Evolutionary conservation across 805 yeast species (phyloP).

Genomic region (Spathaspora sp.): DNA sequence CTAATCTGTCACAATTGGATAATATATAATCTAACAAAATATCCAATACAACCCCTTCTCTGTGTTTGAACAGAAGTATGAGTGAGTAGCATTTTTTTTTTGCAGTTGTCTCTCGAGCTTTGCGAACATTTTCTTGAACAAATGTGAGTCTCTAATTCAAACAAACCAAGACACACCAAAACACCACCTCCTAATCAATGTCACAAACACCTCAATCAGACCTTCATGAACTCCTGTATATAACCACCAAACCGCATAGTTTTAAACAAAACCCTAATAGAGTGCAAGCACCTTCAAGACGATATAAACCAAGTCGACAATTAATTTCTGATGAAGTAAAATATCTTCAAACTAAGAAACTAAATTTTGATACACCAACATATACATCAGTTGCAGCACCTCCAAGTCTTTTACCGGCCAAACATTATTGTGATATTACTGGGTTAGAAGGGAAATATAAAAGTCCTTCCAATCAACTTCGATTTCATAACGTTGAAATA

Average conservation of each 20-base stretch:
- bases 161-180: not conserved
- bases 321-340: slow-evolving; percentile 74
- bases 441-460: slow-evolving; percentile 79
- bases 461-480: slow-evolving; percentile 67
- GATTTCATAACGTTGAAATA: slow-evolving; percentile 82
- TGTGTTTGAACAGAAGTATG: too few species aligned
- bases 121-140: not conserved
- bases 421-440: slow-evolving; percentile 89
- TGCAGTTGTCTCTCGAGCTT: too few species aligned
- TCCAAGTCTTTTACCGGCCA: slow-evolving; percentile 77
- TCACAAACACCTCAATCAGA: slow-evolving; percentile 4
- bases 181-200: not conserved
- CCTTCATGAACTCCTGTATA: slow-evolving; percentile 9
- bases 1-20: too few species aligned
- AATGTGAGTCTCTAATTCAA: not conserved
- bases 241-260: slow-evolving; percentile 39
- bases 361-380: slow-evolving; percentile 54
- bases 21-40: too few species aligned
- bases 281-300: slow-evolving; percentile 46
- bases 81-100: too few species aligned
- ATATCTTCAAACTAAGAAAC: slow-evolving; percentile 43
- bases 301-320: slow-evolving; percentile 75
- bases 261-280: slow-evolving; percentile 56
- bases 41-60: too few species aligned
- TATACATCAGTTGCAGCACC: slow-evolving; percentile 76